Evolutionary conservation across 2,329 filamentous ascomycete species (phyloP).

Genomic region (Aspergillus tamarii): DNA sequence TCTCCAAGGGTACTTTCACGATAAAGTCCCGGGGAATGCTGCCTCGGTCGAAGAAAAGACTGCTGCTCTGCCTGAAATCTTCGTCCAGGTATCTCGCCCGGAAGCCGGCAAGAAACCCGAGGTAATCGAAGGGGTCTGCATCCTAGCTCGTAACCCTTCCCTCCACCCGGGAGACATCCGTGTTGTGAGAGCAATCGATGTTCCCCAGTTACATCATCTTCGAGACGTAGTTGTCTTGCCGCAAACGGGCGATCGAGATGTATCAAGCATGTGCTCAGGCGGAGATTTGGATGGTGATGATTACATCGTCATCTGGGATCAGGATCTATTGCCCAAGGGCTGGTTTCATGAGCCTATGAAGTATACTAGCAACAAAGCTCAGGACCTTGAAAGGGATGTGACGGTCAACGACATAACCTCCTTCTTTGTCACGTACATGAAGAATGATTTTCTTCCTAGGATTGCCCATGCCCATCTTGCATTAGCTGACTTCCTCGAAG

Average conservation of each 20-base stretch:
- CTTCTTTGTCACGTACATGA: slow-evolving; percentile 93
- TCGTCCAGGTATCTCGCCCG: slow-evolving; percentile 74
- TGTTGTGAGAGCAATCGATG: slow-evolving; percentile 80
- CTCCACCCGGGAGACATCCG: slow-evolving; percentile 91
- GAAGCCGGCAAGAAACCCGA: slow-evolving; percentile 59
- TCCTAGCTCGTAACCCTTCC: slow-evolving; percentile 89
- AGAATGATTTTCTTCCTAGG: slow-evolving; percentile 77
- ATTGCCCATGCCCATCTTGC: slow-evolving; percentile 85
- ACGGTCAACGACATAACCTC: slow-evolving; percentile 72
- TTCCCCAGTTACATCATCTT: slow-evolving; percentile 72
- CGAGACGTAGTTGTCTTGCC: slow-evolving; percentile 88
- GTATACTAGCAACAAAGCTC: slow-evolving; percentile 64
- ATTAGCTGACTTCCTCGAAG: slow-evolving; percentile 65
- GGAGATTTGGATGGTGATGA: slow-evolving; percentile 96
- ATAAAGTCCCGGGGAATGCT: slow-evolving; percentile 40
- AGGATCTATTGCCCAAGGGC: slow-evolving; percentile 66
- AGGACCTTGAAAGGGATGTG: slow-evolving; percentile 64
- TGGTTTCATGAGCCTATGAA: slow-evolving; percentile 81
- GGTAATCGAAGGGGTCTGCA: slow-evolving; percentile 74
- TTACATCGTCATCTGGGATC: slow-evolving; percentile 92
- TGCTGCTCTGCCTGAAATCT: slow-evolving; percentile 76
- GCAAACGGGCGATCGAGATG: slow-evolving; percentile 76
- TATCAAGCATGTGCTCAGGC: slow-evolving; percentile 93
- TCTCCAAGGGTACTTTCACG: slow-evolving; percentile 70
- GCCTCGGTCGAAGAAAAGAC: slow-evolving; percentile 48